These are phyloP conservation scores for Wickerhamiella alocasiicola DNA, from an alignment of 805 yeast genomes.

Conservation along the genomic window DNA sequence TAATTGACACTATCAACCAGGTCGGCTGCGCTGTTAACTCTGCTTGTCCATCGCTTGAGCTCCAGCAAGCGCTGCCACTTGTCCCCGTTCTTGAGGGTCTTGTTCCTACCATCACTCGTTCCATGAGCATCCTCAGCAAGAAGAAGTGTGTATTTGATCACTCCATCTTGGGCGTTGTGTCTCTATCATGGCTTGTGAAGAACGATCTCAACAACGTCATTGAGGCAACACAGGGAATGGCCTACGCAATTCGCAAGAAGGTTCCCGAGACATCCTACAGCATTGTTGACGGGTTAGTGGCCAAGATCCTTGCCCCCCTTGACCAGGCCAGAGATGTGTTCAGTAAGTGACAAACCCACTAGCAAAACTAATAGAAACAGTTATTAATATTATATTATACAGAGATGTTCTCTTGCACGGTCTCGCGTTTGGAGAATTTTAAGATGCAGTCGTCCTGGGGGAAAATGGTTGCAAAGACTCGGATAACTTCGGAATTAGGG, in stretches of 20 bases:
- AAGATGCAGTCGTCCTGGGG: slow-evolving; percentile 89
- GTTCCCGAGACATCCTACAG: not conserved
- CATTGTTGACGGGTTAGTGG: not conserved
- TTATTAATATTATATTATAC: not conserved
- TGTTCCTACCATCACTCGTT: slow-evolving; percentile 2
- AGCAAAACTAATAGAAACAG: not conserved
- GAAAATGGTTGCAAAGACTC: slow-evolving; percentile 96
- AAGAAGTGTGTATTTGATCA: slow-evolving; percentile 22
- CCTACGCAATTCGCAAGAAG: not conserved
- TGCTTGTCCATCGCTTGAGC: slow-evolving; percentile 1
- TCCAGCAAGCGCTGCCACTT: slow-evolving; percentile 2
- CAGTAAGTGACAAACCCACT: not conserved
- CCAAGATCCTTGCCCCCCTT: not conserved
- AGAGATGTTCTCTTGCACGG: slow-evolving; percentile 10
- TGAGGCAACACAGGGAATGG: not conserved
- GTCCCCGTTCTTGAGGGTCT: slow-evolving; percentile 5
- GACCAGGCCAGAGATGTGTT: not conserved
- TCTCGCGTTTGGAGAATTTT: slow-evolving; percentile 36
- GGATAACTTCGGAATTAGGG: slow-evolving; percentile 75
- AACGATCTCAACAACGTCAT: slow-evolving; percentile 36
- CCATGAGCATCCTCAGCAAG: slow-evolving; percentile 3
- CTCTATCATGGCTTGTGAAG: slow-evolving; percentile 8
- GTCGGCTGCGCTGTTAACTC: slow-evolving; percentile 2
- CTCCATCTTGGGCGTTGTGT: slow-evolving; percentile 13
- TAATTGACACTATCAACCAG: slow-evolving; percentile 3